A percentile compares a stretch with the other conserved stretches of the same genome.
These are phyloP conservation scores for Microdochium bolleyi DNA, from an alignment of 2,329 filamentous ascomycete species.

Conservation along the genomic window DNA sequence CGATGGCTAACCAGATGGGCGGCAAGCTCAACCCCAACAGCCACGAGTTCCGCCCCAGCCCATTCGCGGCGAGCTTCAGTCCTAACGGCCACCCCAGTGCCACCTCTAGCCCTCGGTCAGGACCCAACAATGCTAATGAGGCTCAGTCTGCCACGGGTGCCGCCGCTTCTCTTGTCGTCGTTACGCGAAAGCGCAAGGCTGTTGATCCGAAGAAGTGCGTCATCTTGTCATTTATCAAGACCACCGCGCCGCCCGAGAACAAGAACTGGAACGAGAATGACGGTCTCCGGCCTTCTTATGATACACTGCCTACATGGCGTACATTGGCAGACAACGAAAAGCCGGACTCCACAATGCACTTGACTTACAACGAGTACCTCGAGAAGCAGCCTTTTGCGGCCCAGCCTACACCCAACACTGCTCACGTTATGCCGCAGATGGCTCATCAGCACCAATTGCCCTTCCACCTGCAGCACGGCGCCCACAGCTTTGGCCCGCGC, in stretches of 20 bases:
- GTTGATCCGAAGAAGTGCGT: slow-evolving; percentile 63
- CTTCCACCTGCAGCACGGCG: slow-evolving; percentile 70
- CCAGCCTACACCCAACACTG: slow-evolving; percentile 60
- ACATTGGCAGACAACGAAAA: slow-evolving; percentile 65
- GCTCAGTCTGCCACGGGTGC: slow-evolving; percentile 17
- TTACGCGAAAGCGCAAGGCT: slow-evolving; percentile 64
- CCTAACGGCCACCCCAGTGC: slow-evolving; percentile 59
- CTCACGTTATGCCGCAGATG: slow-evolving; percentile 63
- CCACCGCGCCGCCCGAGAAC: slow-evolving; percentile 40
- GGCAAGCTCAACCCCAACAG: slow-evolving; percentile 57
- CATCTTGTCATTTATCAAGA: slow-evolving; percentile 46
- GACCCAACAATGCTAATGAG: slow-evolving; percentile 41
- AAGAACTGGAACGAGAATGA: slow-evolving; percentile 67
- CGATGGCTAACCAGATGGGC: slow-evolving; percentile 40
- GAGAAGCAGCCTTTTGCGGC: slow-evolving; percentile 56
- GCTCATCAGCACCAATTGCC: slow-evolving; percentile 80
- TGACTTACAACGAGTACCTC: slow-evolving; percentile 73
- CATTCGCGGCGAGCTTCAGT: slow-evolving; percentile 73
- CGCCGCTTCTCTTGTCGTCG: slow-evolving; percentile 34
- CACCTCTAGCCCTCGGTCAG: slow-evolving; percentile 63
- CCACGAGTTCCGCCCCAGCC: slow-evolving; percentile 79
- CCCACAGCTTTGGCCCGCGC: slow-evolving; percentile 58
- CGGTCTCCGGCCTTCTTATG: slow-evolving; percentile 77
- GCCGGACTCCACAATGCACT: slow-evolving; percentile 50
- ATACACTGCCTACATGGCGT: slow-evolving; percentile 81